Base-by-base conservation (phyloP, 1,284 basidiomycete species). In the Malassezia nana region DNA sequence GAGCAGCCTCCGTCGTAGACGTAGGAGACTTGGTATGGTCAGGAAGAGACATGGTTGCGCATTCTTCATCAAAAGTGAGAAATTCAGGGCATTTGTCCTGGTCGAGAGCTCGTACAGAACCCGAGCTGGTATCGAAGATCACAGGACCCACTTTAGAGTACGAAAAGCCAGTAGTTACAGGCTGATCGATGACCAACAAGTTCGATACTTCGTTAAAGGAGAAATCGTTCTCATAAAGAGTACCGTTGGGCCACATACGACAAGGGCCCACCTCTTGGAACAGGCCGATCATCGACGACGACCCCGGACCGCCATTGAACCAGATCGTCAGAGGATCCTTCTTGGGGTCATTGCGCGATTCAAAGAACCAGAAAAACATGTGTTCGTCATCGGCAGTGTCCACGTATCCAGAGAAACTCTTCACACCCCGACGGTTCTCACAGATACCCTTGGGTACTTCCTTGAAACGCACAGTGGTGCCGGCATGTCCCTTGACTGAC, bases 101-200 rank as follows among this genome's bases (percentile, higher is more conserved):
- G 1, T 62, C 59, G 6, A 67, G 59, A 13, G 44, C 42, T 9
- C 57, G 18, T 16, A 59, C 46, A n/a, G 49, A 50, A 9, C 50
- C 54, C 1, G 53, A 44, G 12, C 25, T 35, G 8, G 59, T 57
- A 31, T 64, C 57, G 4, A 56, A 48, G 28, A 65, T 64, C 22
- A 49, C 65, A 6, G 63, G 63, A 4, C 59, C 55, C 16, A 58
- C 46, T 43, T 56, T 47, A 16, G 62, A 50, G 55, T 66, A 67
- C 1, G 53, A 62, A 43, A 63, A 62, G 10, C 67, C 67, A 0
- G 64, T 61, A 4, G 60, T 55, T 26, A 66, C 64, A 1, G 83
- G 83, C 66, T 84, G 84, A 67, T 85, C 84, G 46, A 86, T 81
- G 65, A 84, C 85, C 43, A 86, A 81, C 83, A 82, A 79, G 66